Evolutionary conservation across 345 rosid genomes (phyloP).

Genomic region (Brassica rapa): DNA sequence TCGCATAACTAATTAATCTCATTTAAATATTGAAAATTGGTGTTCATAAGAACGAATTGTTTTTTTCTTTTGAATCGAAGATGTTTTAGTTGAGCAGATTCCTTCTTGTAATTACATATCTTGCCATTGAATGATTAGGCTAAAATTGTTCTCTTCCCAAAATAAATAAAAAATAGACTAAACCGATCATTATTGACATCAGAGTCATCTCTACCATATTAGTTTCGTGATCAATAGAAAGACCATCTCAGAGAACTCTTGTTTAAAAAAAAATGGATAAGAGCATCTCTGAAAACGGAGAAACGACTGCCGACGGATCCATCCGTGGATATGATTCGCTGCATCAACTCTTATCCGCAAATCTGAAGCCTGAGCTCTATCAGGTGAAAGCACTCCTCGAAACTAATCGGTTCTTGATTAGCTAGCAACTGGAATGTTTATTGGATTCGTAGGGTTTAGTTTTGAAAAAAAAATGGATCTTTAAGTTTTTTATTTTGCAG

Average conservation of each 20-base stretch:
- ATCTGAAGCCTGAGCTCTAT: conserved; percentile 78
- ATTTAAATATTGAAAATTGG: not conserved
- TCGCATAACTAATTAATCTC: not conserved
- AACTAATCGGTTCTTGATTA: conserved; percentile 6
- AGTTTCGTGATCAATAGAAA: not conserved
- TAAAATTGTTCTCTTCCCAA: not conserved
- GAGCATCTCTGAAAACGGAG: conserved; percentile 42
- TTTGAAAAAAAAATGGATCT: not conserved
- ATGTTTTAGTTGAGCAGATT: too few relatives aligned
- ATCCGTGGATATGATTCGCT: conserved; percentile 82
- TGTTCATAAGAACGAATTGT: not conserved
- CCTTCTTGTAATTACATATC: not conserved
- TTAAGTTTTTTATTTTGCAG: conserved; percentile 41
- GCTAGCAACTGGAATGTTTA: not conserved
- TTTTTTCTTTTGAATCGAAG: too few relatives aligned
- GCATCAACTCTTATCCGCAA: conserved; percentile 60
- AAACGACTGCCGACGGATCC: conserved; percentile 50
- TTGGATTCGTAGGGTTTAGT: not conserved
- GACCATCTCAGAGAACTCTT: not conserved
- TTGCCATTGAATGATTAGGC: conserved; percentile 22
- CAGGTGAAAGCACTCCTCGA: conserved; percentile 46
- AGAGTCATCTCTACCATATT: not conserved
- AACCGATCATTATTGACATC: not conserved
- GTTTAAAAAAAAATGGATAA: conserved; percentile 23
- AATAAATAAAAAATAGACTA: not conserved